Evolutionary conservation across 805 yeast species (phyloP).

Genomic region (Starmerella scarabaei): DNA sequence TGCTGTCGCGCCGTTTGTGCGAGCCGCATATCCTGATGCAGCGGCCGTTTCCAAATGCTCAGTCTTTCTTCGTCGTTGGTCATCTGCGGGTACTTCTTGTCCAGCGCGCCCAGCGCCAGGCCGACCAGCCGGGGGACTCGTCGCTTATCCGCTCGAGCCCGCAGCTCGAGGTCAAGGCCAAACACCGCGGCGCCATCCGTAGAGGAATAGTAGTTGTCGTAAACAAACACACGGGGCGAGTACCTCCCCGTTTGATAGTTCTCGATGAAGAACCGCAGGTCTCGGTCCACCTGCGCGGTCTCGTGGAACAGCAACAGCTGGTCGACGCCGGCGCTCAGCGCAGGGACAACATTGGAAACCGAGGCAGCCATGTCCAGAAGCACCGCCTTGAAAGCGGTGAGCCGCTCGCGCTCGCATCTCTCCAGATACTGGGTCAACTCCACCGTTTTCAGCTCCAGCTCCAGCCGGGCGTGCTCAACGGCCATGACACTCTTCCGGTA

Average conservation of each 20-base stretch:
- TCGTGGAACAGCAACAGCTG: conserved; percentile 53
- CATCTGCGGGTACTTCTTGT: conserved; percentile 50
- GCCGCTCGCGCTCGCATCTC: conserved; percentile 66
- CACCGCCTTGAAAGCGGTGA: conserved; percentile 62
- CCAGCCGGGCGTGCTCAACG: conserved; percentile 56
- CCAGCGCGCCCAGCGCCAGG: conserved; percentile 52
- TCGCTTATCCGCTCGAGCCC: conserved; percentile 57
- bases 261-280: conserved; percentile 51
- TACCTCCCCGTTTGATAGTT: conserved; percentile 63
- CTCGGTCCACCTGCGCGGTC: conserved; percentile 55
- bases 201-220: conserved; percentile 68
- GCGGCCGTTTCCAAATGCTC: conserved; percentile 53
- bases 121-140: conserved; percentile 60
- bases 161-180: conserved; percentile 63
- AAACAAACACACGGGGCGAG: conserved; percentile 55
- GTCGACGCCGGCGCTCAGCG: conserved; percentile 47
- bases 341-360: conserved; percentile 45
- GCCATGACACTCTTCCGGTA: conserved; percentile 43
- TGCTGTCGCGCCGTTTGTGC: conserved; percentile 24
- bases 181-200: conserved; percentile 51
- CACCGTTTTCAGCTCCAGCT: conserved; percentile 54
- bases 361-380: conserved; percentile 59
- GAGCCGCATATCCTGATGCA: conserved; percentile 23
- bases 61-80: conserved; percentile 56
- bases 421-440: conserved; percentile 70